Evolutionary conservation across 805 yeast species (phyloP).

Genomic region (Saccharomycopsis babjevae): DNA sequence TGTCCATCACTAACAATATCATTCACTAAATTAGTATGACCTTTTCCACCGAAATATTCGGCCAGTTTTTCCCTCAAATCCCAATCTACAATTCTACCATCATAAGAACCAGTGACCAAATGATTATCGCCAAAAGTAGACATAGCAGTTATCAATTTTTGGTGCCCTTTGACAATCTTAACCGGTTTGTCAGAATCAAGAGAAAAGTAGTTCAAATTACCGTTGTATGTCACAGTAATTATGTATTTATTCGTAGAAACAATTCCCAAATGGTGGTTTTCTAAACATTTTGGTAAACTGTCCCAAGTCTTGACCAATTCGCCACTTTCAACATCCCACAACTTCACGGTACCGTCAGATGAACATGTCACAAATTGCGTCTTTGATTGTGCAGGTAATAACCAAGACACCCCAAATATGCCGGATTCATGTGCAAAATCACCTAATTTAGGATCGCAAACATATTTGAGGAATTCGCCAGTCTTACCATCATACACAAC

Average conservation of each 20-base stretch:
- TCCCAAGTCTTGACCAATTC: constrained; percentile 41
- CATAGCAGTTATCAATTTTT: constrained; percentile 64
- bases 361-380: constrained; percentile 63
- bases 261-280: constrained; percentile 73
- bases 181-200: constrained; percentile 28
- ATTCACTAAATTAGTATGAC: constrained; percentile 60
- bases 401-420: constrained; percentile 70
- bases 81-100: constrained; percentile 69
- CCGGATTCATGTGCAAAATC: constrained; percentile 60
- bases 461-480: constrained; percentile 57
- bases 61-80: constrained; percentile 29
- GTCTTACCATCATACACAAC: constrained; percentile 78
- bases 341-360: constrained; percentile 68
- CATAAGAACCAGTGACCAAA: constrained; percentile 64
- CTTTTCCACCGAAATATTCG: constrained; percentile 27
- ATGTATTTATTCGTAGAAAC: constrained; percentile 51
- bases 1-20: constrained; percentile 31
- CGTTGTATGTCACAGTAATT: constrained; percentile 60
- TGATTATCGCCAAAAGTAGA: constrained; percentile 23
- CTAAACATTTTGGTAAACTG: constrained; percentile 34
- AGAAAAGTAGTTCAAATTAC: constrained; percentile 55
- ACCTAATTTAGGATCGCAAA: constrained; percentile 30
- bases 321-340: constrained; percentile 45
- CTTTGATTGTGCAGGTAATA: constrained; percentile 33
- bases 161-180: constrained; percentile 60